phyloP scores from a whole-genome alignment of 805 yeast genomes.

The Candida germanica region DNA sequence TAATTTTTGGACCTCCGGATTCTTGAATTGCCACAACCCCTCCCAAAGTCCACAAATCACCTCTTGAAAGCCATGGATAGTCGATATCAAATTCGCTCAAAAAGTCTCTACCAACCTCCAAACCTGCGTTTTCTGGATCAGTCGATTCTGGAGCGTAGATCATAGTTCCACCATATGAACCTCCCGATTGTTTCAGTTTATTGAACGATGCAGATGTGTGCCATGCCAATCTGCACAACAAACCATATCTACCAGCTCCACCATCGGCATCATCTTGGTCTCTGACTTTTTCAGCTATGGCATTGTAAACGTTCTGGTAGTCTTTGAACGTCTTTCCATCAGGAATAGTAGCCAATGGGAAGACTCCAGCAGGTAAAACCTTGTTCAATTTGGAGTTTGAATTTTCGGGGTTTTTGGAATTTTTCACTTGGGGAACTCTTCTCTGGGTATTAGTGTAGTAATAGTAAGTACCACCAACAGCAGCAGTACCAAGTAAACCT shows the following conservation, averaged over 20 bases:
- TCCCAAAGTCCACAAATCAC: constrained; percentile 77
- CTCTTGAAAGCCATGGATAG: constrained; percentile 70
- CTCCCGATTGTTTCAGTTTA: constrained; percentile 27
- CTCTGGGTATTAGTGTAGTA: constrained; percentile 17
- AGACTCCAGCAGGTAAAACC: constrained; percentile 5
- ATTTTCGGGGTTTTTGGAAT: constrained; percentile 13
- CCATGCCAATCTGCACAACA: constrained; percentile 39
- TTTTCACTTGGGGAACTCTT: too few relatives aligned
- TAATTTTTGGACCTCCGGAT: constrained; percentile 72
- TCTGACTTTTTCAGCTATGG: constrained; percentile 59
- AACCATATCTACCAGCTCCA: constrained; percentile 38
- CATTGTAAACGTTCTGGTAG: constrained; percentile 67
- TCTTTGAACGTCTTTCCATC: constrained; percentile 43
- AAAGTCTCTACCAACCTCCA: constrained; percentile 54
- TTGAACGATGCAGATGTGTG: constrained; percentile 35
- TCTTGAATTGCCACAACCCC: constrained; percentile 79
- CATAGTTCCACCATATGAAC: constrained; percentile 39
- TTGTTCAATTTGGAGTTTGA: constrained; percentile 13
- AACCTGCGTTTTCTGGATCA: constrained; percentile 57
- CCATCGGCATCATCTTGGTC: constrained; percentile 40
- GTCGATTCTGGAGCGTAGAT: constrained; percentile 27
- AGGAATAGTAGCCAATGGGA: constrained; percentile 33
- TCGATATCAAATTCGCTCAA: constrained; percentile 53
- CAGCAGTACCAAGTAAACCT: constrained; percentile 20
- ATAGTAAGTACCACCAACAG: constrained; percentile 16